Evolutionary conservation across 495 filamentous ascomycete species (phyloP).

Genomic region (Aspergillus cristatus): DNA sequence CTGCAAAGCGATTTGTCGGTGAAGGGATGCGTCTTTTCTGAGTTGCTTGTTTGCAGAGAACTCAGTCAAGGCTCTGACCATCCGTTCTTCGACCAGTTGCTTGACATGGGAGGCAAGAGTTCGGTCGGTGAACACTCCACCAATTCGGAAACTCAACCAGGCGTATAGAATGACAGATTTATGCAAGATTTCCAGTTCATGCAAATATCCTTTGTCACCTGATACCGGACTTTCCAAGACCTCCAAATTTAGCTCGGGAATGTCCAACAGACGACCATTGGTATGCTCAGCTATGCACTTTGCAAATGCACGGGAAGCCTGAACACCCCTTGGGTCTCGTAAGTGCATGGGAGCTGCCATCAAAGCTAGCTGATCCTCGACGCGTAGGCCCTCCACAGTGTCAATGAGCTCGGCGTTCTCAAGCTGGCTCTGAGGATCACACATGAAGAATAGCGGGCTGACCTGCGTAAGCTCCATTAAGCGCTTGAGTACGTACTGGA

Average conservation of each 20-base stretch:
- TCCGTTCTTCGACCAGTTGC: constrained; percentile 63
- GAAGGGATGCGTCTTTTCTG: constrained; percentile 33
- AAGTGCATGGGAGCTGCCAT: constrained; percentile 54
- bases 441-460: constrained; percentile 63
- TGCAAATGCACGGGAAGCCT: constrained; percentile 43
- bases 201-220: constrained; percentile 43
- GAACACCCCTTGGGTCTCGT: constrained; percentile 3
- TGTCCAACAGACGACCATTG: constrained; percentile 56
- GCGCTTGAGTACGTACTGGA: constrained; percentile 66
- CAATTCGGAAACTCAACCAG: constrained; percentile 68
- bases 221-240: constrained; percentile 49
- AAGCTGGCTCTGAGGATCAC: constrained; percentile 47
- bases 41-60: constrained; percentile 42
- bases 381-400: constrained; percentile 48
- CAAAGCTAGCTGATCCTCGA: constrained; percentile 65
- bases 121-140: constrained; percentile 72
- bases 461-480: constrained; percentile 55
- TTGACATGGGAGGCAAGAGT: constrained; percentile 75
- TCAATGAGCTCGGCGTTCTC: constrained; percentile 63
- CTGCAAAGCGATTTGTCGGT: constrained; percentile 32
- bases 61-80: constrained; percentile 55
- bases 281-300: constrained; percentile 54
- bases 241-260: constrained; percentile 54
- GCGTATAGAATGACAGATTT: constrained; percentile 74
- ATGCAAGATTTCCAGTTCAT: constrained; percentile 65